A percentile compares a stretch with the other conserved stretches of the same genome.
Conservation (phyloP, 225 moss, liverwort and hornwort genomes). For the Neckera pumila region DNA sequence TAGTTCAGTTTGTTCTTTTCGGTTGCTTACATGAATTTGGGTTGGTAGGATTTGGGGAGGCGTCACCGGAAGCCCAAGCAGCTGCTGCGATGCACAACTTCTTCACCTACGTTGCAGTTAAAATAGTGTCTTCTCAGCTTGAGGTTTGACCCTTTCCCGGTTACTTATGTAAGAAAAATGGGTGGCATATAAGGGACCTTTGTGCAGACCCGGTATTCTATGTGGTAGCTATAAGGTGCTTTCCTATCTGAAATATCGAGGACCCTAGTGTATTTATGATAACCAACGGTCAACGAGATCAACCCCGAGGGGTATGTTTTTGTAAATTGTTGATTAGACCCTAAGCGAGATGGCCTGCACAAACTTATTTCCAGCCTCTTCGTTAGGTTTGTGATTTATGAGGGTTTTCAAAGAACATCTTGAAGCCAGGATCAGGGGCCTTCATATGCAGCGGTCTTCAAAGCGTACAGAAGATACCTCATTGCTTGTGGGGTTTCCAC, state of each 20-base stretch:
- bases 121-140: constrained; percentile 74
- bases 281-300: too few relatives aligned
- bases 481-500: not conserved
- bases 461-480: not conserved
- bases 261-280: too few relatives aligned
- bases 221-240: too few relatives aligned
- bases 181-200: too few relatives aligned
- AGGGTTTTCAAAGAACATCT: not conserved
- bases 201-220: too few relatives aligned
- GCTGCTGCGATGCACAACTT: constrained; percentile 74
- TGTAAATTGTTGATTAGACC: too few relatives aligned
- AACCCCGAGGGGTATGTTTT: too few relatives aligned
- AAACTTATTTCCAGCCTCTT: not conserved
- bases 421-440: not conserved
- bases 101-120: constrained; percentile 83
- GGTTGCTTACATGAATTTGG: not conserved
- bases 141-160: constrained; percentile 26
- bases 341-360: not conserved
- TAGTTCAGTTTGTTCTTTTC: not conserved
- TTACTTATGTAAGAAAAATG: too few relatives aligned
- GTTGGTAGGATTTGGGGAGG: constrained; percentile 76
- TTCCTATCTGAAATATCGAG: too few relatives aligned
- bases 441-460: not conserved
- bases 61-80: constrained; percentile 79
- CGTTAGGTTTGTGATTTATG: not conserved